Evolutionary conservation across 352 stramenopile genomes (phyloP).

Genomic region (Salisapilia sapeloensis): DNA sequence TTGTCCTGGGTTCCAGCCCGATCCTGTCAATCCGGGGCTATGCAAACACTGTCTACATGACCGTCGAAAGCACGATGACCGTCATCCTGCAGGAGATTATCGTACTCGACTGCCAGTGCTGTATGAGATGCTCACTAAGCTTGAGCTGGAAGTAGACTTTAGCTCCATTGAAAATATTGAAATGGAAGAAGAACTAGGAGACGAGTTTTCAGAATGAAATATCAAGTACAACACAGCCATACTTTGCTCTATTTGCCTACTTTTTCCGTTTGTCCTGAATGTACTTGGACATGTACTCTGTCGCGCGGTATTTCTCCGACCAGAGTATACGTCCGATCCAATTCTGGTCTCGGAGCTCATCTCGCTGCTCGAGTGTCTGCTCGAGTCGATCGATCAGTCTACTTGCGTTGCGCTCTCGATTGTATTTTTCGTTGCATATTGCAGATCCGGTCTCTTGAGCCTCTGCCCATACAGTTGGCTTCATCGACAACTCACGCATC

Average conservation of each 20-base stretch:
- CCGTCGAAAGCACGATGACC: slow-evolving; percentile 37
- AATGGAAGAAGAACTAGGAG: slow-evolving; percentile 34
- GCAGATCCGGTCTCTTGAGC: slow-evolving; percentile 11
- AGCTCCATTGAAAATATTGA: slow-evolving; percentile 30
- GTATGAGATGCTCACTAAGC: slow-evolving; percentile 22
- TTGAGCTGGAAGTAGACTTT: slow-evolving; percentile 35
- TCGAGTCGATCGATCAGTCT: slow-evolving; percentile 37
- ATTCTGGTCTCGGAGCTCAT: slow-evolving; percentile 13
- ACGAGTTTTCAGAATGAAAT: slow-evolving; percentile 17
- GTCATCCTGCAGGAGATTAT: slow-evolving; percentile 14
- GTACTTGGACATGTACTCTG: slow-evolving; percentile 74
- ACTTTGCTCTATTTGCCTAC: no score
- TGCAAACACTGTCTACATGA: slow-evolving; percentile 70
- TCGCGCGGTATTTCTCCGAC: slow-evolving; percentile 67
- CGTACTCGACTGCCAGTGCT: slow-evolving; percentile 28
- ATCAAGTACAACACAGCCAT: slow-evolving; percentile 6
- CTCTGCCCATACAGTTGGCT: slow-evolving; percentile 15
- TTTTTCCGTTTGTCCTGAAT: slow-evolving; percentile 57
- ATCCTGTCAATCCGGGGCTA: slow-evolving; percentile 43
- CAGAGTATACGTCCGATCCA: slow-evolving; percentile 70
- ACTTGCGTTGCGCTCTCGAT: slow-evolving; percentile 20
- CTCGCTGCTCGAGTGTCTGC: slow-evolving; percentile 11
- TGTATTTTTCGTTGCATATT: slow-evolving; percentile 22
- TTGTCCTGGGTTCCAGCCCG: slow-evolving; percentile 60
- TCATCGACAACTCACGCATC: slow-evolving; percentile 24